A percentile compares a stretch with the other conserved stretches of the same genome.
phyloP scores from a whole-genome alignment of 768 basidiomycete genomes.

The Xerocomellus amylosporus region DNA sequence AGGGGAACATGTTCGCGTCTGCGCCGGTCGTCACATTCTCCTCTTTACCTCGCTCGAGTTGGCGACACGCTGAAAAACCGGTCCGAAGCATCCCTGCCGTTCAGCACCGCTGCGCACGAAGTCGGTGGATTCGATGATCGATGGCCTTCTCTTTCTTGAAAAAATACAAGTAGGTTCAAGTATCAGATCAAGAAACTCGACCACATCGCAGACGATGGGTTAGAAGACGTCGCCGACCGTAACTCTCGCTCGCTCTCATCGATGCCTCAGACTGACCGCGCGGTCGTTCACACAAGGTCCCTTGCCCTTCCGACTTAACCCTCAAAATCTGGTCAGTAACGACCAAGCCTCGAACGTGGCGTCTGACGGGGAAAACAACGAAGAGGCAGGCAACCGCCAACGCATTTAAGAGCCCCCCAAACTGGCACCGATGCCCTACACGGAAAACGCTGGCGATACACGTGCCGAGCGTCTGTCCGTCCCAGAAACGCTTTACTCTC shows the following conservation, averaged over 20 bases:
- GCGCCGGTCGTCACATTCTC: conserved; percentile 58
- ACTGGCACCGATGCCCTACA: conserved; percentile 90
- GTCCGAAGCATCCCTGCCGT: conserved; percentile 39
- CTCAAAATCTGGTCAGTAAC: conserved; percentile 59
- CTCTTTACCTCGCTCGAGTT: conserved; percentile 61
- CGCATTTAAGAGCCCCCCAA: conserved; percentile 82
- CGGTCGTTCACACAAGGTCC: conserved; percentile 56
- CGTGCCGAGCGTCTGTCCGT: conserved; percentile 48
- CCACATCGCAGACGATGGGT: conserved; percentile 63
- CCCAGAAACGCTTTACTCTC: conserved; percentile 62
- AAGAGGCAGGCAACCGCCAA: conserved; percentile 30
- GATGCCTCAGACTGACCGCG: neutral
- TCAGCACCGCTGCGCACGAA: conserved; percentile 50
- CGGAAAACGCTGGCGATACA: conserved; percentile 49
- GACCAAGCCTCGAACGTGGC: conserved; percentile 32
- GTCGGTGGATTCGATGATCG: conserved; percentile 73
- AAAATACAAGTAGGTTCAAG: conserved; percentile 83
- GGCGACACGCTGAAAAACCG: conserved; percentile 5
- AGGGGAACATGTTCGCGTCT: conserved; percentile 45
- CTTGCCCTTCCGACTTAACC: conserved; percentile 89
- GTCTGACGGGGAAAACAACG: conserved; percentile 28
- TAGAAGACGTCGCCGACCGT: conserved; percentile 56
- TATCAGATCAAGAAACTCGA: conserved; percentile 97
- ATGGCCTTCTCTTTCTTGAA: conserved; percentile 81
- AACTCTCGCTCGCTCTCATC: conserved; percentile 13